Conservation (phyloP, 352 stramenopile genomes). For the Plasmopara muralis region DNA sequence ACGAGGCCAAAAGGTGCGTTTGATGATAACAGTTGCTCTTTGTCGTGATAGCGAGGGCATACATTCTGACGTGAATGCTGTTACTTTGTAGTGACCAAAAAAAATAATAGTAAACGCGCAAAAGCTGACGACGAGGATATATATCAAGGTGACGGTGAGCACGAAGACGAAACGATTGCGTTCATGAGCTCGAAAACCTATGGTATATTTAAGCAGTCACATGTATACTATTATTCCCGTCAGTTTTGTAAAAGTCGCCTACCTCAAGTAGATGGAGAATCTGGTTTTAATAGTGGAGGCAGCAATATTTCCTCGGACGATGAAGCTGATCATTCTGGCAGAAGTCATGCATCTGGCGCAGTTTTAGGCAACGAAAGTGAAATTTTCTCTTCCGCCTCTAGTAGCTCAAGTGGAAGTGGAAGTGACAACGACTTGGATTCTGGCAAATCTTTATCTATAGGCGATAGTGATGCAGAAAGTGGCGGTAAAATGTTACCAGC, state of each 20-base stretch:
- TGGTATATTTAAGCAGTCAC: constrained; percentile 37
- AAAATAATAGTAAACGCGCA: constrained; percentile 18
- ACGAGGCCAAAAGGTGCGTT: constrained; percentile 16
- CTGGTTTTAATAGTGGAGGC: constrained; percentile 47
- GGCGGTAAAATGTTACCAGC: constrained; percentile 8
- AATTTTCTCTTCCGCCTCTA: constrained; percentile 34
- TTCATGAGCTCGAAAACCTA: background rate
- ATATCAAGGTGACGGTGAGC: constrained; percentile 43
- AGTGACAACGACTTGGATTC: constrained; percentile 41
- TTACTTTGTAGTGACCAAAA: constrained; percentile 1
- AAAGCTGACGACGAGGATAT: constrained; percentile 29
- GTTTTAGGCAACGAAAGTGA: constrained; percentile 38
- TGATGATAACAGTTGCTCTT: background rate
- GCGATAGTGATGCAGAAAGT: constrained; percentile 27
- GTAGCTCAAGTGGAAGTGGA: constrained; percentile 51
- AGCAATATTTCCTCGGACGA: constrained; percentile 44
- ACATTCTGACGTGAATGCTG: no score
- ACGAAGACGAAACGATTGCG: constrained; percentile 17
- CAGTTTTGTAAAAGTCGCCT: constrained; percentile 13
- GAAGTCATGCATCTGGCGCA: constrained; percentile 22
- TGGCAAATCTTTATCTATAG: constrained; percentile 32
- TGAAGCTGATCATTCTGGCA: constrained; percentile 36
- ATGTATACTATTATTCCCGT: constrained; percentile 23
- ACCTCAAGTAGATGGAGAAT: constrained; percentile 51
- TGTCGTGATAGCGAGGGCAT: constrained; percentile 1